phyloP scores from a whole-genome alignment of 2,329 filamentous ascomycete species.

The Nothomitra cinnamomea region DNA sequence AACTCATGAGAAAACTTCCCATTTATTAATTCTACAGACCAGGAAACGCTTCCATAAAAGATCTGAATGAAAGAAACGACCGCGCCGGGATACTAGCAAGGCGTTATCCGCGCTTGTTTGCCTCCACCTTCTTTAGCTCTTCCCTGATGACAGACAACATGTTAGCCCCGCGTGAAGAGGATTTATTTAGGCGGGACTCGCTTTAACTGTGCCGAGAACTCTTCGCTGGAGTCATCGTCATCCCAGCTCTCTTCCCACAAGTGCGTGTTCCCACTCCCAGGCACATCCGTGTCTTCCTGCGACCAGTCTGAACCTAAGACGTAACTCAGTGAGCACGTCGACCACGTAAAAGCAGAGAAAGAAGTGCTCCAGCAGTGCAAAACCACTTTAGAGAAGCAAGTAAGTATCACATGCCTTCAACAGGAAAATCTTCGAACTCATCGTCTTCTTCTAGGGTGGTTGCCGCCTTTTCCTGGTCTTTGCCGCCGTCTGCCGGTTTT shows the following conservation, averaged over 20 bases:
- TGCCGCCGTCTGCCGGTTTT: slow-evolving; percentile 28
- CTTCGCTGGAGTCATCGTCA: slow-evolving; percentile 90
- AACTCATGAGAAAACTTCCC: too few species aligned
- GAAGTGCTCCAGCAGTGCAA: background rate
- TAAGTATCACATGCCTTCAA: slow-evolving; percentile 51
- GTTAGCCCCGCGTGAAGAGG: slow-evolving; percentile 10
- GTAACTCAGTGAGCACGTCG: too few species aligned
- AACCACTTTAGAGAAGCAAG: background rate
- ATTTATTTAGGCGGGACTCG: slow-evolving; percentile 28
- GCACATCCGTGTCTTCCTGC: slow-evolving; percentile 75
- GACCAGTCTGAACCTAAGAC: slow-evolving; percentile 54
- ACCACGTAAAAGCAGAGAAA: too few species aligned
- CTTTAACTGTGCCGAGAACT: slow-evolving; percentile 91
- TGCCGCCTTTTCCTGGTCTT: slow-evolving; percentile 43
- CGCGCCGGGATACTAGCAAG: background rate
- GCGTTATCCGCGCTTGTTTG: slow-evolving; percentile 44
- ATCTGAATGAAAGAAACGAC: background rate
- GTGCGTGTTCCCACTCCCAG: slow-evolving; percentile 54
- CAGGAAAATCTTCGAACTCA: slow-evolving; percentile 97
- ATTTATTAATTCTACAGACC: too few species aligned
- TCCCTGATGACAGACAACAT: slow-evolving; percentile 37
- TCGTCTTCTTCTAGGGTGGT: slow-evolving; percentile 85
- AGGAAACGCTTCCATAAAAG: too few species aligned
- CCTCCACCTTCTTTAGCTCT: slow-evolving; percentile 87
- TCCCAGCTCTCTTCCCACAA: slow-evolving; percentile 99